Evolutionary conservation across 495 filamentous ascomycete species (phyloP).

Genomic region (Zalerion maritima): DNA sequence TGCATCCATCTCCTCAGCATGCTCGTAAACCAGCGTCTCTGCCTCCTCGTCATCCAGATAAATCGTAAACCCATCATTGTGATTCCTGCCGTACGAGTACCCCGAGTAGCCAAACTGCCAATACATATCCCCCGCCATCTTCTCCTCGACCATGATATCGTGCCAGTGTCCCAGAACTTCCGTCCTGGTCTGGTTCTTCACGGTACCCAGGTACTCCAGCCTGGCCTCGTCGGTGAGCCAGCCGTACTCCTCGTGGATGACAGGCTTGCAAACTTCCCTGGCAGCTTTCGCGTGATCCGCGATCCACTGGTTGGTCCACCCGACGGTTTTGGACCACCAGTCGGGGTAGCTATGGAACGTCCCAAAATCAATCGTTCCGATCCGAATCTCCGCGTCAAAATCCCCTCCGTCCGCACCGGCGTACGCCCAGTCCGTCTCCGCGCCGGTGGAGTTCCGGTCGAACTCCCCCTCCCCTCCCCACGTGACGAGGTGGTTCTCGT

Average conservation of each 20-base stretch:
- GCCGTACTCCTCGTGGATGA: conserved; percentile 57
- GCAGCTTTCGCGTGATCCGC: conserved; percentile 42
- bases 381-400: conserved; percentile 43
- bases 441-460: conserved; percentile 22
- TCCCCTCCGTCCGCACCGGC: conserved; percentile 44
- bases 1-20: too few relatives aligned
- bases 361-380: conserved; percentile 48
- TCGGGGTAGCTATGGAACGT: conserved; percentile 54
- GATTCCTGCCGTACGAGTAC: conserved; percentile 38
- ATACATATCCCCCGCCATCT: conserved; percentile 45
- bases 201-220: conserved; percentile 18
- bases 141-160: conserved; percentile 32
- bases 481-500: conserved; percentile 35
- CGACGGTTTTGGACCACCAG: conserved; percentile 25
- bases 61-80: conserved; percentile 44
- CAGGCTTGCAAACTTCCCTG: conserved; percentile 44
- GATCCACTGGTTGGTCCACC: conserved; percentile 44
- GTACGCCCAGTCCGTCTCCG: conserved; percentile 45
- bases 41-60: conserved; percentile 27
- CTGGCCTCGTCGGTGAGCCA: conserved; percentile 25
- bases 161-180: conserved; percentile 46
- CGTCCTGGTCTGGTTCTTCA: conserved; percentile 20
- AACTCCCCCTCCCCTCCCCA: conserved; percentile 38
- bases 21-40: conserved; percentile 22
- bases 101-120: conserved; percentile 50